Evolutionary conservation across 2,329 filamentous ascomycete genomes (phyloP), one percentile per base, ranked within the genome.

Genomic region (Epichloe hybrida): DNA sequence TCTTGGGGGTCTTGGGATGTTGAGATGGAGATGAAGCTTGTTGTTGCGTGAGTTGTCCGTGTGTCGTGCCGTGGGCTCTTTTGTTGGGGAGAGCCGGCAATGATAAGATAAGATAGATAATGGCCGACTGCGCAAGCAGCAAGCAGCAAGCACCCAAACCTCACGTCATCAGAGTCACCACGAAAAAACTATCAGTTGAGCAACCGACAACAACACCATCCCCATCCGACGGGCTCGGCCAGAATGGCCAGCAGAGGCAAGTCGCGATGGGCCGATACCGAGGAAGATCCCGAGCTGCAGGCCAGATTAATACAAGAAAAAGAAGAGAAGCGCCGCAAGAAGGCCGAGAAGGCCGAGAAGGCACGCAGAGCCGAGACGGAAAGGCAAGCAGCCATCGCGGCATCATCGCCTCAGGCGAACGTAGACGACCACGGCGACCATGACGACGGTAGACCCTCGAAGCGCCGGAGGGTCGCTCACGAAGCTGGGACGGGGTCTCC

Each of bases 251-350:
- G 72, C 61, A 76, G 74, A 62, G 65, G 69, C 50, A 81, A 80
- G 64, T 96, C 91, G 48, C 82, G 91, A 67, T 98, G 93, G 93
- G 88, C 86, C 56, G 80, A 89, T 61, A 81, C 85, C 44, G 86
- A 87, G 59, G 87, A 89, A 58, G 89, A 96, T 64, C 80, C 81
- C 21, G 86, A 80, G 42, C 75, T 84, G 42, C 83, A 87, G 53
- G 81, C 82, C 20, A 80, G 82, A 61, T 75, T 81, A 50, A 91
- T 85, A 67, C 78, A 75, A 55, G 87, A 93, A 64, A 96, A 91
- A 69, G 88, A 95, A 68, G 85, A 89, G 61, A 95, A 93, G 75
- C 88, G 86, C 68, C 83, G 86, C 47, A 71, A 81, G 48, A 96
- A 93, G 67, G 84, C 82, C 31, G 85, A 90, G 63, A 96, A 93